A percentile compares a stretch with the other conserved stretches of the same genome.
Evolutionary conservation across 108 stramenopile genomes (phyloP).

Genomic region (Aureococcus anophagefferens): DNA sequence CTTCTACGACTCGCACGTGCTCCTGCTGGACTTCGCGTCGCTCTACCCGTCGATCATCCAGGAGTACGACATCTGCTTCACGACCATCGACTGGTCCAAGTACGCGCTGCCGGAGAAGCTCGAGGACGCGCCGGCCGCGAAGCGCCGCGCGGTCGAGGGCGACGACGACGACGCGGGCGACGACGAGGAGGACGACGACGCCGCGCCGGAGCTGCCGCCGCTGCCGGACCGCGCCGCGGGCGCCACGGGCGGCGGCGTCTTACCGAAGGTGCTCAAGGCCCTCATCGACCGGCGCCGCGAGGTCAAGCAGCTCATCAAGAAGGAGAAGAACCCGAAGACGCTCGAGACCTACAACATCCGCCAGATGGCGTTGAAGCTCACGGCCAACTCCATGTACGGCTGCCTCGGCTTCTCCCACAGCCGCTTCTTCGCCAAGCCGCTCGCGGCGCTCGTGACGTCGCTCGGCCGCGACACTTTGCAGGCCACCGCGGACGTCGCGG

Average conservation of each 20-base stretch:
- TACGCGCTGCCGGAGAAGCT: conserved; percentile 14
- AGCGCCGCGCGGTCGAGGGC: conserved; percentile 2
- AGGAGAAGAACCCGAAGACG: conserved; percentile 57
- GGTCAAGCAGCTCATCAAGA: conserved; percentile 85
- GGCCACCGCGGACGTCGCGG: conserved; percentile 84
- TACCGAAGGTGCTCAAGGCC: conserved; percentile 87
- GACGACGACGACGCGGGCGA: conserved; percentile 26
- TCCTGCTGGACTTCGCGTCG: conserved; percentile 96
- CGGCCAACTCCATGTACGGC: conserved; percentile 99
- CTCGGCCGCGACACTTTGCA: conserved; percentile 97
- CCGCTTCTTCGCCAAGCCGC: conserved; percentile 93
- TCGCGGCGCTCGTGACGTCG: conserved; percentile 93
- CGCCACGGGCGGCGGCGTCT: conserved; percentile 68
- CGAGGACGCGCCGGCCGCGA: neutral
- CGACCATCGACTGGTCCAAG: conserved; percentile 86
- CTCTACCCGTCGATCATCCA: conserved; percentile 97
- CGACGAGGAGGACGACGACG: conserved; percentile 22
- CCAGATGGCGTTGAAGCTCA: conserved; percentile 93
- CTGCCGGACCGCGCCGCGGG: conserved; percentile 59
- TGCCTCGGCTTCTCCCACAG: conserved; percentile 93
- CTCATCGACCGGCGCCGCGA: conserved; percentile 84
- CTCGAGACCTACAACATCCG: conserved; percentile 82
- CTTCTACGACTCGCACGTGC: conserved; percentile 95
- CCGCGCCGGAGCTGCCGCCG: conserved; percentile 53
- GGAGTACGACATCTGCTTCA: conserved; percentile 99